Conservation (phyloP, 2,329 filamentous ascomycete genomes). For the Talaromyces sp. region DNA sequence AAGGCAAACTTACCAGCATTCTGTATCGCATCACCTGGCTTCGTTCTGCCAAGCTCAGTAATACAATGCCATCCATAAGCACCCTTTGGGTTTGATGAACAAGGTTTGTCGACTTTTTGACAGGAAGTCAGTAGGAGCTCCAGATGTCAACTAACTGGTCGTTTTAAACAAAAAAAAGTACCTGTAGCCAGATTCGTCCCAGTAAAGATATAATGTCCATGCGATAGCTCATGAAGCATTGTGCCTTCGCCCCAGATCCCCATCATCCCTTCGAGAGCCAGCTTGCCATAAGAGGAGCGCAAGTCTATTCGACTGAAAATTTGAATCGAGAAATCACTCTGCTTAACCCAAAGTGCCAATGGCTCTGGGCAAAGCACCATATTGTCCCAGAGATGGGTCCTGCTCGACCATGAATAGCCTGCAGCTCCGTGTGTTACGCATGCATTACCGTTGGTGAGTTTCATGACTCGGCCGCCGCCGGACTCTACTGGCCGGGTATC, state of each 20-base stretch:
- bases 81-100: not conserved
- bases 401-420: not conserved
- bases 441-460: not conserved
- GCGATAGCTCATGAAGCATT: not conserved
- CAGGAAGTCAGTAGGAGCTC: not conserved
- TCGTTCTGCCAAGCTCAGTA: not conserved
- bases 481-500: not conserved
- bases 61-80: not conserved
- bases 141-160: not conserved
- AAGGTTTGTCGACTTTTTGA: not conserved
- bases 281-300: too few species aligned
- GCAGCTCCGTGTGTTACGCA: not conserved
- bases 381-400: not conserved
- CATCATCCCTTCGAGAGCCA: not conserved
- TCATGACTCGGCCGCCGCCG: not conserved
- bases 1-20: not conserved
- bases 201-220: not conserved
- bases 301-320: not conserved
- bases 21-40: not conserved
- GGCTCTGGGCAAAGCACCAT: not conserved
- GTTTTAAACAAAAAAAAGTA: not conserved
- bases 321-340: not conserved
- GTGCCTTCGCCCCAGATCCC: not conserved
- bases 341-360: not conserved
- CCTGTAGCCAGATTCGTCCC: not conserved